Conservation (phyloP, 2,329 filamentous ascomycete genomes). For the Xylariaceae sp. region DNA sequence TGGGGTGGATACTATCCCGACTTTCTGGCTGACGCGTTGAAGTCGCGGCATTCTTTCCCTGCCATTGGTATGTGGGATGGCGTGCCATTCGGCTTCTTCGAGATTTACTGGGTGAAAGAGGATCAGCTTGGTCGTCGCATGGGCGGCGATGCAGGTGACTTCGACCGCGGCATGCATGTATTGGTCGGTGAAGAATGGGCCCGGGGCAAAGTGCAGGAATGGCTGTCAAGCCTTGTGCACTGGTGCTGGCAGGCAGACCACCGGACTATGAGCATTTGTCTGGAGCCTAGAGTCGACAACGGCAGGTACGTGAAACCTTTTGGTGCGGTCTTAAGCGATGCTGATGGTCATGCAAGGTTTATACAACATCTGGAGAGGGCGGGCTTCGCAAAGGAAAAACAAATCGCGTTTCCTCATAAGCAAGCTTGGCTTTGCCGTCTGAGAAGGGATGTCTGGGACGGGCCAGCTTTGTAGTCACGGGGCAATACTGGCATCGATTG, state of each 20-base stretch:
- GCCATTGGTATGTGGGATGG: conserved; percentile 92
- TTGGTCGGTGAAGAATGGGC: conserved; percentile 91
- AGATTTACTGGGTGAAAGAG: conserved; percentile 97
- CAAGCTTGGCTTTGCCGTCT: conserved; percentile 81
- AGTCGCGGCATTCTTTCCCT: conserved; percentile 72
- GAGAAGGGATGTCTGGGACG: conserved; percentile 71
- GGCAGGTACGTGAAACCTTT: conserved; percentile 54
- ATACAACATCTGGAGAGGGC: conserved; percentile 61
- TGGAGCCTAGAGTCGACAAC: conserved; percentile 92
- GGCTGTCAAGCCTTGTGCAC: conserved; percentile 83
- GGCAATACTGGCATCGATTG: no score
- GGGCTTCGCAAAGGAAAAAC: conserved; percentile 81
- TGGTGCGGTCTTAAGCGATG: not conserved
- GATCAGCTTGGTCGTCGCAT: conserved; percentile 68
- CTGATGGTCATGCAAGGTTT: conserved; percentile 40
- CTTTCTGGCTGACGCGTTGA: conserved; percentile 61
- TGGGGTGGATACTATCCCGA: conserved; percentile 65
- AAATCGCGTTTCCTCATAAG: conserved; percentile 86
- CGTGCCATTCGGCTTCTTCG: conserved; percentile 93
- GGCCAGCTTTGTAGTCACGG: conserved; percentile 46
- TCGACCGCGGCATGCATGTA: conserved; percentile 81
- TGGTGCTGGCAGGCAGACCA: conserved; percentile 71
- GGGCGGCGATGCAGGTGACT: conserved; percentile 61
- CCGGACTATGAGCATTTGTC: conserved; percentile 71
- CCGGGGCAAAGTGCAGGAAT: conserved; percentile 69